A percentile compares a stretch with the other conserved stretches of the same genome.
Evolutionary conservation across 345 rosid genomes (phyloP).

Genomic region (Populus alba): DNA sequence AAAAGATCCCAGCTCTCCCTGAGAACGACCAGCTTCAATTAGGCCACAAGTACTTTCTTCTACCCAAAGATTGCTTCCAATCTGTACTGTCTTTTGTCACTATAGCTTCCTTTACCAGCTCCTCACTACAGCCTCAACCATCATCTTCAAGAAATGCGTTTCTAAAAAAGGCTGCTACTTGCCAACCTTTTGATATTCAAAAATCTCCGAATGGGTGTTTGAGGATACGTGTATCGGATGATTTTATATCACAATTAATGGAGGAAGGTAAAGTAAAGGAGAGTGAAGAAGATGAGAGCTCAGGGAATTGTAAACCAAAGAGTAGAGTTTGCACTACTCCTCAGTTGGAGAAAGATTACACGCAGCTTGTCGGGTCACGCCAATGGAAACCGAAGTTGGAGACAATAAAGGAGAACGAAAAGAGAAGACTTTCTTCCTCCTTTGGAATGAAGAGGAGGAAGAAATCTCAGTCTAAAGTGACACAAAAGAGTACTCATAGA

Average conservation of each 20-base stretch:
- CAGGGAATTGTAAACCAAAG: background rate
- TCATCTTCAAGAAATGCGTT: constrained; percentile 21
- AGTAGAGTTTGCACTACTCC: constrained; percentile 62
- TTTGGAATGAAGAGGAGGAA: constrained; percentile 51
- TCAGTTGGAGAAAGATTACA: constrained; percentile 62
- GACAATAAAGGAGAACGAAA: constrained; percentile 54
- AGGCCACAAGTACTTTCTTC: constrained; percentile 76
- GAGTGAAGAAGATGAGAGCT: constrained; percentile 5
- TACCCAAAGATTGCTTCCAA: constrained; percentile 68
- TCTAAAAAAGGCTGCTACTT: constrained; percentile 27
- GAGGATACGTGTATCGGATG: constrained; percentile 72
- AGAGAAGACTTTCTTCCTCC: constrained; percentile 41
- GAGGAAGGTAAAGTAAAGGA: constrained; percentile 32
- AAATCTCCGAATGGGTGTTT: constrained; percentile 51
- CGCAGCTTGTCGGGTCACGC: constrained; percentile 48
- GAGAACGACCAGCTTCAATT: constrained; percentile 62
- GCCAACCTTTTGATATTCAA: constrained; percentile 61
- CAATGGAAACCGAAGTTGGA: constrained; percentile 88
- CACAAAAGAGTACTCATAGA: constrained; percentile 7
- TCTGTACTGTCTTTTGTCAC: constrained; percentile 62
- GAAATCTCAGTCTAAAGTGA: constrained; percentile 26
- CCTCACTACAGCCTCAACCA: constrained; percentile 11
- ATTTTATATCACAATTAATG: constrained; percentile 62
- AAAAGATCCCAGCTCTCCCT: constrained; percentile 63
- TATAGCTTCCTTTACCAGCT: constrained; percentile 49